A percentile compares a stretch with the other conserved stretches of the same genome.
Conservation (phyloP, 2,329 filamentous ascomycete genomes). For the Botrytis paeoniae region DNA sequence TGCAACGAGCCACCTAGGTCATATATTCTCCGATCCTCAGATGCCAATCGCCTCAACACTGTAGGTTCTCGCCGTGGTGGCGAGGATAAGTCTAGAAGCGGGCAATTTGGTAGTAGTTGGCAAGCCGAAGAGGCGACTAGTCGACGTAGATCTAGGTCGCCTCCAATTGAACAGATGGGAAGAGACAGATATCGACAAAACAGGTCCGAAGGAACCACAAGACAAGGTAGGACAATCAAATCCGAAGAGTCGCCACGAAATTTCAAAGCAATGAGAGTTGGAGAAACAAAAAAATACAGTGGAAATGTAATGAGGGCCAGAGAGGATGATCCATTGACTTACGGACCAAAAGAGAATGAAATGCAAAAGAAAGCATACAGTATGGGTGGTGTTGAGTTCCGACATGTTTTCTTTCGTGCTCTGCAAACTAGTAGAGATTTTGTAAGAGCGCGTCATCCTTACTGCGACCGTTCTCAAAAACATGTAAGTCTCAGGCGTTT, state of each 20-base stretch:
- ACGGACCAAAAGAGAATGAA: slow-evolving; percentile 18
- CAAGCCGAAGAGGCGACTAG: neutral
- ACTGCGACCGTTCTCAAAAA: neutral
- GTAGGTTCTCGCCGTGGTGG: neutral
- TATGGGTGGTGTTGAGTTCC: slow-evolving; percentile 9
- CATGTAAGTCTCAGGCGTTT: neutral
- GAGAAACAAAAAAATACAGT: neutral
- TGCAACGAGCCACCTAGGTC: slow-evolving; percentile 8
- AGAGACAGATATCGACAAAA: neutral
- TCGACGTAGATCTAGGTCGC: slow-evolving; percentile 1
- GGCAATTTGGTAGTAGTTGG: neutral
- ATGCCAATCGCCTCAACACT: neutral
- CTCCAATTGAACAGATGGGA: neutral
- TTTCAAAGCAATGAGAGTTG: neutral
- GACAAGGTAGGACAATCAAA: neutral
- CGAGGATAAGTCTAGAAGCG: neutral
- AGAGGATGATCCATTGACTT: neutral
- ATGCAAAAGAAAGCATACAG: slow-evolving; percentile 26
- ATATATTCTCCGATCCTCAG: slow-evolving; percentile 2
- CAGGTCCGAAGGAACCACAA: neutral
- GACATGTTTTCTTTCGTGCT: slow-evolving; percentile 26
- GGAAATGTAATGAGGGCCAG: neutral
- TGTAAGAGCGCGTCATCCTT: neutral
- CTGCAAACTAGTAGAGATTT: slow-evolving; percentile 26
- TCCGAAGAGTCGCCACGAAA: neutral